Evolutionary conservation across 305 asterid species (phyloP), one percentile per base, ranked within the genome.

Genomic region (Fraxinus ornus): DNA sequence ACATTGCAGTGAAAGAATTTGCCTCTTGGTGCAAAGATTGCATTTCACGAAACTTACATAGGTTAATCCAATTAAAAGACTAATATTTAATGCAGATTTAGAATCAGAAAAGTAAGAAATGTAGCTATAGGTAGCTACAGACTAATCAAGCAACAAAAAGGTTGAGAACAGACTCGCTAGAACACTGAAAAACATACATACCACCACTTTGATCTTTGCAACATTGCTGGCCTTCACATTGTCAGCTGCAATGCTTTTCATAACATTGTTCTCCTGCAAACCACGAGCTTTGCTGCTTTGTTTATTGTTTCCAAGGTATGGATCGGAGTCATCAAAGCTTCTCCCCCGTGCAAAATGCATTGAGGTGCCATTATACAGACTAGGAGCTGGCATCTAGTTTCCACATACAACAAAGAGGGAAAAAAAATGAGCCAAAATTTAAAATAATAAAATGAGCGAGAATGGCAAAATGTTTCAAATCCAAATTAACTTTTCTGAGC

Each of bases 171-270:
- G 73, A 66, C 9, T 12, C 44, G 78, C 17, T 80, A 5, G 79
- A 12, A 73, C 52, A 79, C 19, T 76, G 68, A 37, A 13, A 88
- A 78, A 78, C 35, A 36, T 72, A 83, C 97, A 80, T 86, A 95
- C 99, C 97, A 96, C 99, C 26, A 96, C 99, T 96, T 96, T 96
- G 82, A 96, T 96, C 89, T 96, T 96, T 75, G 98, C 99, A 76
- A 94, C 98, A 81, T 89, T 96, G 89, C 96, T 93, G 76, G 97
- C 90, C 87, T 92, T 94, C 86, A 91, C 97, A 83, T 92, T 94
- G 82, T 96, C 99, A 75, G 93, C 91, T 62, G 94, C 88, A 79
- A 92, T 84, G 87, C 91, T 91, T 87, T 91, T 94, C 79, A 88
- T 75, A 82, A 86, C 93, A 74, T 87, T 93, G 84, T 85, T 92